Percentiles rank a stretch among this genome's conserved stretches.
These are phyloP conservation scores for Globisporangium heterothallicum DNA, from an alignment of 352 stramenopile genomes.

Conservation along the genomic window DNA sequence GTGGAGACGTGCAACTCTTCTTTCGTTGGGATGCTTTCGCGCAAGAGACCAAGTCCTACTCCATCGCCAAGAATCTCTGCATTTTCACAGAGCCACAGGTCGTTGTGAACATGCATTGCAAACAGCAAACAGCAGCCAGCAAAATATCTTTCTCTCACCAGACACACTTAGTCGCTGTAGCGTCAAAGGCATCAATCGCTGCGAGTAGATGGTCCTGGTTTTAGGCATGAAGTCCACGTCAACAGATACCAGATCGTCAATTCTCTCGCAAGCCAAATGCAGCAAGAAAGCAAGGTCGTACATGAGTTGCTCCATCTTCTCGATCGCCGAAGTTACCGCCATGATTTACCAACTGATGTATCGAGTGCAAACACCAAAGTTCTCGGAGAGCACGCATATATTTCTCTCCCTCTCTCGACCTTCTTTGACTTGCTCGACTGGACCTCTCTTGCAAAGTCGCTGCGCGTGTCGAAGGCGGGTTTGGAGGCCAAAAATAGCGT, in stretches of 20 bases:
- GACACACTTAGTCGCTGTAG: constrained; percentile 44
- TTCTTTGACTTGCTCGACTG: neutral
- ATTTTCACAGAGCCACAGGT: neutral
- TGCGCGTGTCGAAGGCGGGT: too few relatives aligned
- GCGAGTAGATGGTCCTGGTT: constrained; percentile 35
- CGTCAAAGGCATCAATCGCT: constrained; percentile 32
- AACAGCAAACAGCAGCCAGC: too few relatives aligned
- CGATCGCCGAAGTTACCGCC: constrained; percentile 29
- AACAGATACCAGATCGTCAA: neutral
- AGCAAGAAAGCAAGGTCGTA: constrained; percentile 15
- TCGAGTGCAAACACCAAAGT: neutral
- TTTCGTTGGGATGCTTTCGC: constrained; percentile 21
- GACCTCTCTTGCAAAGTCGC: too few relatives aligned
- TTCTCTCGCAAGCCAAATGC: neutral
- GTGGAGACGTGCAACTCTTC: constrained; percentile 29
- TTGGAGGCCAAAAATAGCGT: neutral
- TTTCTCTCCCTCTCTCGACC: neutral
- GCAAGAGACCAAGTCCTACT: constrained; percentile 19
- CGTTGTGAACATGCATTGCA: too few relatives aligned
- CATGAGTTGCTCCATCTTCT: constrained; percentile 55
- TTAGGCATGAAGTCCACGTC: neutral
- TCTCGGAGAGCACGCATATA: neutral
- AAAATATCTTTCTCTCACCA: constrained; percentile 22
- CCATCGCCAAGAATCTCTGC: constrained; percentile 55
- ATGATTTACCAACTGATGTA: constrained; percentile 14